Evolutionary conservation across 2,329 filamentous ascomycete genomes (phyloP), one percentile per base, ranked within the genome.

Genomic region (Gnomoniopsis smithogilvyi): DNA sequence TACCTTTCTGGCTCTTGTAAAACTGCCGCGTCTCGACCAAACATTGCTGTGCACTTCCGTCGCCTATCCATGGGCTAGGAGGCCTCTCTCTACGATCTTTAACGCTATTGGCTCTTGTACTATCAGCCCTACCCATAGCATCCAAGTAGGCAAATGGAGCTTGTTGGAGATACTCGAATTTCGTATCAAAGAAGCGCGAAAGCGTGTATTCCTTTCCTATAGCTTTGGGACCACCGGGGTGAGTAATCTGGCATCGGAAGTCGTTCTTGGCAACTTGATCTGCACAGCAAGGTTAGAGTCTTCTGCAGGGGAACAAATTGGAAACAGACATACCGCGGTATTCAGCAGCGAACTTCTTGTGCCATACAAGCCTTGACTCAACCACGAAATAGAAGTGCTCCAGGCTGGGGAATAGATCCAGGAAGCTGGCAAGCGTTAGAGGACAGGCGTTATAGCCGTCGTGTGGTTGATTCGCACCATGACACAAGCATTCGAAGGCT

Each of bases 301-400:
- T 1, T 21, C 24, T 11, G 33, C 36, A 4, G 22, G 34, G 10
- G 2, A 6, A 3, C 6, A 0, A 34, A 12, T 6, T 26, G 4
- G 3, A 11, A n/a, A 3, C 2, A 12, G 7, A 33, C 58, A 26
- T 19, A 41, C 58, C 21, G 47, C 19, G 54, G 50, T 56, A 63
- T 1, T 19, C 6, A 17, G 12, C 3, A 4, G 33, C 33, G 38
- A 51, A 62, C 3, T 3, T 19, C 19, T 33, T 34, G 1, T 56
- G 33, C 0, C 6, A 6, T 17, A 30, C 24, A n/a, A 10, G 24
- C 19, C 3, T 55, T 3, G 66, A 12, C 33, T 64, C 62, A 12
- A 66, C 30, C 8, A 74, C 60, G 46, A 75, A 54, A 59, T 70
- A 73, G 36, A 74, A 64, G 6, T 58, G 45, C 50, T 69, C 52